Evolutionary conservation across 805 yeast species (phyloP), one percentile per base, ranked within the genome.

Genomic region (Tetrapisispora arboricola): DNA sequence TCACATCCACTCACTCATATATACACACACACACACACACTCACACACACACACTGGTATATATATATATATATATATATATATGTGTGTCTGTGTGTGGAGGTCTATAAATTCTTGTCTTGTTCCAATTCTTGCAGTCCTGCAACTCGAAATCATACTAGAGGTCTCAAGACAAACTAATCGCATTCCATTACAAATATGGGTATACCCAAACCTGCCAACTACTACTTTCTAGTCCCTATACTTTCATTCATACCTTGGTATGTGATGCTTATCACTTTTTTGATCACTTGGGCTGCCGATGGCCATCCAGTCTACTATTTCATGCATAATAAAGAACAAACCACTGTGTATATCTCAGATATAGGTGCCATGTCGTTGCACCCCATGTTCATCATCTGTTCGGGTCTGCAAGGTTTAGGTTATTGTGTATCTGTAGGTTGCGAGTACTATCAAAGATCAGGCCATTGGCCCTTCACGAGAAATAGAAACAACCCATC

Each of bases 211-310:
- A 47, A 45, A 38, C 64, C 64, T 21, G 63, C 60, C 64, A 76
- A 64, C 64, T 68, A 61, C 63, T 73, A 60, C 50, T 67, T 65
- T 43, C 44, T 74, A 25, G 63, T 87, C 28, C 96, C 96, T 3
- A 61, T 86, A 32, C 53, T 78, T 2, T 73, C 85, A 2, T 63
- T 76, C 39, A 60, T 78, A 2, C 80, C 78, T 13, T 88, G 96
- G 96, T 83, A 87, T 77, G 95, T 84, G 3, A 84, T 86, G 95
- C 72, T 88, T 10, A 78, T 81, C 4, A 84, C 95, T 5, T 65
- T 90, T 73, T 55, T 88, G 48, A 59, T 71, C 2, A 73, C 78
- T 49, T 88, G 96, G 96, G 75, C 82, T 2, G 71, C 67, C 3
- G 85, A 84, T 54, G 96, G 95, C 2, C 73, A 73, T 35, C 95